These are phyloP conservation scores for Scutellaria barbata DNA, from an alignment of 257 asterid genomes.

Conservation along the genomic window DNA sequence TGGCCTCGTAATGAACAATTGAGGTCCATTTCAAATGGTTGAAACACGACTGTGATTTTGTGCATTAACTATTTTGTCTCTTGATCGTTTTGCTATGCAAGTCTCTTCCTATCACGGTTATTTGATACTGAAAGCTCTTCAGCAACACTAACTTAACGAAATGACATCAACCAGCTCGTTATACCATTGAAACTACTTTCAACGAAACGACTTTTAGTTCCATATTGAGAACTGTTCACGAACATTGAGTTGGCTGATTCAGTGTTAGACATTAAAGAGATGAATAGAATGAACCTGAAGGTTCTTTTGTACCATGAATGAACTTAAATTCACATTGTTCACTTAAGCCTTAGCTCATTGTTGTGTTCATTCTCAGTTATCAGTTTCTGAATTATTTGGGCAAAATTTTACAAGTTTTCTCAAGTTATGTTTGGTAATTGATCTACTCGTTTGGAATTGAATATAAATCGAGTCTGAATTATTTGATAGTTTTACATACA, in stretches of 20 bases:
- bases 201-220: background rate
- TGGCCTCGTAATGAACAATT: slow-evolving; percentile 39
- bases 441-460: too few species aligned
- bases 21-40: too few species aligned
- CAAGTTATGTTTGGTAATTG: too few species aligned
- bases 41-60: too few species aligned
- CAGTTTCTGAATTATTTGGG: background rate
- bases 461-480: too few species aligned
- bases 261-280: background rate
- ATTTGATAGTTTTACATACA: too few species aligned
- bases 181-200: background rate
- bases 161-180: background rate
- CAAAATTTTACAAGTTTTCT: too few species aligned
- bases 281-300: background rate
- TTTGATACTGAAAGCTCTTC: background rate
- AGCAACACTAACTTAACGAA: background rate
- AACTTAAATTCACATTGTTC: background rate
- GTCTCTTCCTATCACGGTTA: background rate
- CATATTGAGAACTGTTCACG: background rate
- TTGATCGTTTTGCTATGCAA: slow-evolving; percentile 38
- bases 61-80: too few species aligned
- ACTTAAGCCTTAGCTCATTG: background rate
- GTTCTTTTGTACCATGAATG: background rate
- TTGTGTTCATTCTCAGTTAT: background rate
- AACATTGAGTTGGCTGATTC: background rate